Base-by-base conservation (phyloP, 257 asterid genomes). In the Apocynum venetum region DNA sequence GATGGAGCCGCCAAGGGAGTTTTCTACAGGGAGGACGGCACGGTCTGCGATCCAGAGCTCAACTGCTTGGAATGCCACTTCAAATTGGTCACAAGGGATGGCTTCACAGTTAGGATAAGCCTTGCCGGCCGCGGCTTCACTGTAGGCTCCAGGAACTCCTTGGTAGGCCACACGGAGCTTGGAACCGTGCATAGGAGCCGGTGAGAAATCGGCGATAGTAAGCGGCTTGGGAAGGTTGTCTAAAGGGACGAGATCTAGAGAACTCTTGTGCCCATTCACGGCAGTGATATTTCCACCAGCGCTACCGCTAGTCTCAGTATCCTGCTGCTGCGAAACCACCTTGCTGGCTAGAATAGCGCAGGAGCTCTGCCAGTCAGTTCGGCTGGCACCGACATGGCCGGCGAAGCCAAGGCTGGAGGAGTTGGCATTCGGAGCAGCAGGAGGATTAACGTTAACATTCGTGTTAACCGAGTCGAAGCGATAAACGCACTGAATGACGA, bases 351-450 rank as follows among this genome's bases (percentile, higher is more conserved):
- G 81, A 35, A 95, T 91, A 3, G 98, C 91, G 80, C 99, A 95
- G 11, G 97, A 86, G 83, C 96, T 95, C 83, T 95, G 99, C 98
- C 99, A 95, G 76, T 95, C 98, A 61, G 92, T 85, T 72, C 98
- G 88, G 72, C 72, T 80, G 6, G 88, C 35, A 31, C 97, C 93
- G 11, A 82, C 80, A 0, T 78, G 82, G n/a, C 91, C 91, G 69
- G 87, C 66, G 67, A 73, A 74, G 47, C 55, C 75, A 25, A 46
- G 36, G 1, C 70, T 72, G 38, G 78, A 31, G n/a, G 78, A 43
- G 71, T 51, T 65, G 6, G 73, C 56, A 56, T 36, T 67, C 83
- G 77, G 51, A 38, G 48, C 72, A n/a, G 52, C 25, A 14, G 49
- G 78, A 0, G 80, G 44, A 53, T 44, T 70, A 69, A 72, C n/a